Evolutionary conservation across 1,139 yeast genomes (phyloP).

Genomic region (Hansenula lynferdii): DNA sequence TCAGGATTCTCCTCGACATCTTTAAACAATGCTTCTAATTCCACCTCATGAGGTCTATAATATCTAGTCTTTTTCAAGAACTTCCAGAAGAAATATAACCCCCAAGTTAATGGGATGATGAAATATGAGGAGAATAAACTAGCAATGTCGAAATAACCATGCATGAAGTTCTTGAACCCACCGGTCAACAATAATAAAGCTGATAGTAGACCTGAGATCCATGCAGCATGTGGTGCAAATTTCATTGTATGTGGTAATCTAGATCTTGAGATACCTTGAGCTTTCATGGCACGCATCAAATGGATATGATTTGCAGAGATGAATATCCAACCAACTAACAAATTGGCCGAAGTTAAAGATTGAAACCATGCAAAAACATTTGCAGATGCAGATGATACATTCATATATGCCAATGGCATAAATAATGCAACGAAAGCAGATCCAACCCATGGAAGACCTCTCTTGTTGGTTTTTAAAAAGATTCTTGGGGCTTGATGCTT

Average conservation of each 20-base stretch:
- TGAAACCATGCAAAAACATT: background rate
- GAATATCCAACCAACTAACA: background rate
- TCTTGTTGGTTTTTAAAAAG: background rate
- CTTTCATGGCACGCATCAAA: background rate
- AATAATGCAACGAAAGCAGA: background rate
- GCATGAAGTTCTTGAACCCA: background rate
- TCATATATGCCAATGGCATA: background rate
- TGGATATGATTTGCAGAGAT: background rate
- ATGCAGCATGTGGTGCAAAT: background rate
- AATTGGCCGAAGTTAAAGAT: background rate
- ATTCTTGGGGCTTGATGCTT: background rate
- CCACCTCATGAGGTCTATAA: constrained; percentile 5
- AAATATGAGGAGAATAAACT: constrained; percentile 33
- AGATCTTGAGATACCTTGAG: background rate
- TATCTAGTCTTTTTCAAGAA: constrained; percentile 23
- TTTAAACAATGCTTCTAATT: constrained; percentile 24
- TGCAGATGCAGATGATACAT: background rate
- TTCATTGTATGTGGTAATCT: background rate
- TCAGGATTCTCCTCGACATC: constrained; percentile 33
- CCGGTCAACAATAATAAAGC: background rate
- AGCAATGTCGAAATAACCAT: constrained; percentile 18
- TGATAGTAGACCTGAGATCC: background rate
- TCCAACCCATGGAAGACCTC: background rate
- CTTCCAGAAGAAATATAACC: constrained; percentile 26
- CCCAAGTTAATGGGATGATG: constrained; percentile 28